These are phyloP conservation scores for Lasiodiplodia hormozganensis DNA, from an alignment of 2,329 filamentous ascomycete genomes.

Conservation along the genomic window DNA sequence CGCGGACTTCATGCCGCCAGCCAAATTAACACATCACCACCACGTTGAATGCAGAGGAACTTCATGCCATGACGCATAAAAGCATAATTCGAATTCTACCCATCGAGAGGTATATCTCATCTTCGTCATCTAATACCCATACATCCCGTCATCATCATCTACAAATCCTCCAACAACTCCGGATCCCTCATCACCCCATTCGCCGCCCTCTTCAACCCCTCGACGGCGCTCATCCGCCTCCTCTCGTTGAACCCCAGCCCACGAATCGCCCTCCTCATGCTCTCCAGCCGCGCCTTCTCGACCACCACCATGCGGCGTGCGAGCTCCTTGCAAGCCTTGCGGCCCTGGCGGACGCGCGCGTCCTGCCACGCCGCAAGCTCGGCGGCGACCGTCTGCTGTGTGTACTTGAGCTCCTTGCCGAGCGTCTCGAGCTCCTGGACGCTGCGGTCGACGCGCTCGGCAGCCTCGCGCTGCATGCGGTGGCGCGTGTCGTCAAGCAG, in stretches of 20 bases:
- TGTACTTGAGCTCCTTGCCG: conserved; percentile 85
- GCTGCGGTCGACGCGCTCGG: conserved; percentile 76
- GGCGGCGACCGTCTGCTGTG: conserved; percentile 88
- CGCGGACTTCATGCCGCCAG: too few species aligned
- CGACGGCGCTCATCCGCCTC: conserved; percentile 4
- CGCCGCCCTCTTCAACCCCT: conserved; percentile 11
- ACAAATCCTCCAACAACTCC: conserved; percentile 22
- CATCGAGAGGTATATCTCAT: conserved; percentile 17
- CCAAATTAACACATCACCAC: background rate
- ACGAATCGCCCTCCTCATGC: conserved; percentile 79
- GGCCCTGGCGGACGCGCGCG: conserved; percentile 78
- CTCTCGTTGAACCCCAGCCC: conserved; percentile 46
- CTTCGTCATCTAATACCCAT: conserved; percentile 6
- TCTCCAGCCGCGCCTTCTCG: conserved; percentile 80
- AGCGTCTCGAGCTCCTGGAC: conserved; percentile 74
- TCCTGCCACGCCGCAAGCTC: conserved; percentile 96
- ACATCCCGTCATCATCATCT: conserved; percentile 8
- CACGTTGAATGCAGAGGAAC: background rate
- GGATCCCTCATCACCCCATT: background rate
- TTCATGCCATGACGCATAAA: background rate
- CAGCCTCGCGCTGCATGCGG: conserved; percentile 81
- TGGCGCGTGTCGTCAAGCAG: conserved; percentile 87
- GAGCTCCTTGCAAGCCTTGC: conserved; percentile 76
- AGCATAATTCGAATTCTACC: conserved; percentile 5
- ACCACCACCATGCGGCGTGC: conserved; percentile 79